Conservation (phyloP, 768 basidiomycete species). For the Agrocybe pediades region DNA sequence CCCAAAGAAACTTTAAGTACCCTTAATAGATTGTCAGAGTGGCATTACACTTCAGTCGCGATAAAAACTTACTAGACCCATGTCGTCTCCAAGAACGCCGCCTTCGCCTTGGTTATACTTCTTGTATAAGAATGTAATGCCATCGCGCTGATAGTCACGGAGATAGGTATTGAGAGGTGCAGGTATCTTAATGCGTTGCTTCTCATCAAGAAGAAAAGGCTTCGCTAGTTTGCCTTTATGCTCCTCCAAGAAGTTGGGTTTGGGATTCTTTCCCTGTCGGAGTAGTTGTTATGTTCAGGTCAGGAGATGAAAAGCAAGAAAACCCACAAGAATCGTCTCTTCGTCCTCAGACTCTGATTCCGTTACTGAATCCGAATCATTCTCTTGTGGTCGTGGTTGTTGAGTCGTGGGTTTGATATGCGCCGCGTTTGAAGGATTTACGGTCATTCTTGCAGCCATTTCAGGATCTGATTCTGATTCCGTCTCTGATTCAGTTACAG, state of each 20-base stretch:
- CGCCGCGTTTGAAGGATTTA: not conserved
- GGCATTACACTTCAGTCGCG: not conserved
- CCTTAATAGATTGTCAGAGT: constrained; percentile 1
- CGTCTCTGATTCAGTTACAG: constrained; percentile 9
- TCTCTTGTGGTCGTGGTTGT: not conserved
- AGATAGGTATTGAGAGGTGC: constrained; percentile 80
- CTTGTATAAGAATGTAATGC: constrained; percentile 78
- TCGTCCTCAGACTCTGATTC: constrained; percentile 32
- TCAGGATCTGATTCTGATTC: constrained; percentile 26
- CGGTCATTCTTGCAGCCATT: not conserved
- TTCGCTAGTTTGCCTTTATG: constrained; percentile 42
- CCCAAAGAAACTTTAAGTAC: not conserved
- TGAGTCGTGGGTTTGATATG: too few relatives aligned
- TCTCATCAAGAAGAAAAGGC: constrained; percentile 53
- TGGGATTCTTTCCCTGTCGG: constrained; percentile 40
- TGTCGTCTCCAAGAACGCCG: constrained; percentile 92
- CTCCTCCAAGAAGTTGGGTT: constrained; percentile 56
- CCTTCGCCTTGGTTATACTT: constrained; percentile 70
- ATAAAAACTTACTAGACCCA: constrained; percentile 67
- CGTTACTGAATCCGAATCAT: constrained; percentile 13
- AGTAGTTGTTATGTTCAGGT: not conserved
- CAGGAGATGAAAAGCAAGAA: not conserved
- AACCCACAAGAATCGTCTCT: constrained; percentile 24
- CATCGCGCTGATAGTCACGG: constrained; percentile 90
- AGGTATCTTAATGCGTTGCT: constrained; percentile 54